Conservation (phyloP, 2,329 filamentous ascomycete species). For the Alternaria angustiovoidea region DNA sequence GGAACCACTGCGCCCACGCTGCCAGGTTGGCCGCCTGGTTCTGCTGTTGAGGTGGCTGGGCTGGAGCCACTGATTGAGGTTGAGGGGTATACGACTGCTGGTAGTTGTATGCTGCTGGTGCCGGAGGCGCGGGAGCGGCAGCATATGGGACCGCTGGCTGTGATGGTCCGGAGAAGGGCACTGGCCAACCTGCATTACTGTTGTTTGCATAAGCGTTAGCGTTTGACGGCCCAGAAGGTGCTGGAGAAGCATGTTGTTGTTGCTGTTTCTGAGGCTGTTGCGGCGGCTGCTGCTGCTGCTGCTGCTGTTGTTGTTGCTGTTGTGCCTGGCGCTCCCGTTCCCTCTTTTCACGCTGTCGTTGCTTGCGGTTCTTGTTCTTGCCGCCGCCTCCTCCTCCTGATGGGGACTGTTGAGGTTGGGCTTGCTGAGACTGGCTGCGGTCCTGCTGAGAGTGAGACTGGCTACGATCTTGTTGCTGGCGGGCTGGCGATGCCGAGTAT, state of each 20-base stretch:
- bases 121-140: slow-evolving; percentile 24
- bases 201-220: slow-evolving; percentile 33
- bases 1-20: slow-evolving; percentile 41
- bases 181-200: slow-evolving; percentile 30
- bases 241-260: slow-evolving; percentile 29
- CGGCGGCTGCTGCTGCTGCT: slow-evolving; percentile 19
- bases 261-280: slow-evolving; percentile 22
- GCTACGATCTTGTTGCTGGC: slow-evolving; percentile 39
- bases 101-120: slow-evolving; percentile 26
- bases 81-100: slow-evolving; percentile 24
- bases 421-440: slow-evolving; percentile 9
- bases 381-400: slow-evolving; percentile 28
- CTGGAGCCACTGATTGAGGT: slow-evolving; percentile 9
- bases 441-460: slow-evolving; percentile 23
- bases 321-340: slow-evolving; percentile 34
- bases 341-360: slow-evolving; percentile 38
- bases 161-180: slow-evolving; percentile 24
- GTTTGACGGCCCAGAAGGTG: slow-evolving; percentile 29
- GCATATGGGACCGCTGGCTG: slow-evolving; percentile 29
- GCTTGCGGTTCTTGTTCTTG: slow-evolving; percentile 45
- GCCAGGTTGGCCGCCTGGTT: slow-evolving; percentile 39
- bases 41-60: slow-evolving; percentile 23
- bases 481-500: slow-evolving; percentile 30
- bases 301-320: slow-evolving; percentile 24
- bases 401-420: slow-evolving; percentile 31